Evolutionary conservation across 169 alveolate species (phyloP).

Genomic region (Plasmodium gallinaceum): DNA sequence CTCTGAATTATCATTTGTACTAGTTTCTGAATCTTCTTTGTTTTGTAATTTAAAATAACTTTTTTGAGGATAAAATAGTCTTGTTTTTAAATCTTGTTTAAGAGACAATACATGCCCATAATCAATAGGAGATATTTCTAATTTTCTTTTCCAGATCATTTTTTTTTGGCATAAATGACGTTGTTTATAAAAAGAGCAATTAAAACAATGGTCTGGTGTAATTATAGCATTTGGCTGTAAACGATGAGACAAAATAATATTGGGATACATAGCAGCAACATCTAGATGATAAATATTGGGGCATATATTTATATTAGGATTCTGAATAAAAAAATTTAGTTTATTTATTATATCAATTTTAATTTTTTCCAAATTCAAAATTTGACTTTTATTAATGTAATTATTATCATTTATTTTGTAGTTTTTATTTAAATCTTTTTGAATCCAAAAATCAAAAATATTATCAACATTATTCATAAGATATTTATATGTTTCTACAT

Average conservation of each 20-base stretch:
- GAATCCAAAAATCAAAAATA: conserved; percentile 87
- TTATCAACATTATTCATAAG: conserved; percentile 89
- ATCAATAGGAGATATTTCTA: conserved; percentile 92
- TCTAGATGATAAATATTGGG: conserved; percentile 98
- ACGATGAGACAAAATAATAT: conserved; percentile 98
- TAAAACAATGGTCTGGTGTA: conserved; percentile 93
- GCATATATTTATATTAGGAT: conserved; percentile 75
- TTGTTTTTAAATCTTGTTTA: conserved; percentile 79
- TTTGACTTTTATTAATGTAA: conserved; percentile 51
- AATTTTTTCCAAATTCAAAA: conserved; percentile 46
- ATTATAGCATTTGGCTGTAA: conserved; percentile 99
- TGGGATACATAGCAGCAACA: conserved; percentile 99
- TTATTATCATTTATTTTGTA: conserved; percentile 25
- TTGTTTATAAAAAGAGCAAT: conserved; percentile 95
- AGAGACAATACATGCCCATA: conserved; percentile 83
- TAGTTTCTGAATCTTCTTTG: conserved; percentile 63
- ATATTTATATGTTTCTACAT: conserved; percentile 90
- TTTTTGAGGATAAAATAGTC: conserved; percentile 78
- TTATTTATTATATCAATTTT: conserved; percentile 32
- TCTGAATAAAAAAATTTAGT: conserved; percentile 57
- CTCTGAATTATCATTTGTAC: conserved; percentile 6
- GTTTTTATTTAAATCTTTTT: conserved; percentile 79
- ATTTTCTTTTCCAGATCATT: conserved; percentile 96
- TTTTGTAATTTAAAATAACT: conserved; percentile 41
- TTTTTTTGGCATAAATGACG: conserved; percentile 90